Base-by-base conservation (phyloP, 75 land plant genomes). In the Adiantum capillusveneris region DNA sequence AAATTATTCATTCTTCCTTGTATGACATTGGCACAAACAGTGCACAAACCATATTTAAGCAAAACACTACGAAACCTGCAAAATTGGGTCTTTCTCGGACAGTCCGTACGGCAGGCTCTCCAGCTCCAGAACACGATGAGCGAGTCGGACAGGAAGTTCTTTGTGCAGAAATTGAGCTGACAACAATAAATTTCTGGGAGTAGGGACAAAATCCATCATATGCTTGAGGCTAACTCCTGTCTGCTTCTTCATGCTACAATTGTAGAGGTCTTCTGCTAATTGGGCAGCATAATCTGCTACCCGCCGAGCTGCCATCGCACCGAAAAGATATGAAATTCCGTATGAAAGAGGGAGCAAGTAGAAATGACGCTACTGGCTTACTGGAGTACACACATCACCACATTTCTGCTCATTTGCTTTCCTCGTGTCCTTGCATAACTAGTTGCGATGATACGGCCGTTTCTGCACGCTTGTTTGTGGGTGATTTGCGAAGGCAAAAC, bases 141-240 rank as follows among this genome's bases (percentile, higher is more conserved):
- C 97, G n/a, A 92, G 86, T 63, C 97, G 62, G 27, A 92, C 74
- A 22, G 97, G 83, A 17, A 92, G 80, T 74, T 92, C 97, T 75
- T 83, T 92, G 71, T 92, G 97, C 16, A 92, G 78, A 52, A 92
- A 92, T 71, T 87, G 93, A 39, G 97, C 84, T 6, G 97, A 84
- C 25, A 87, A 50, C 20, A 88, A 49, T 36, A 92, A 61, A 67
- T 80, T 92, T 34, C 56, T 75, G 21, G 53, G 66, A 0, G 84
- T 68, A 18, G 93, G 97, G 22, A 45, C 60, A 58, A 92, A 92
- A 37, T 92, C 84, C 93, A 87, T 84, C 97, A 92, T 92, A 71
- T 85, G 81, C 68, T 82, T 75, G 39, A 92, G 65, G 64, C 86
- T 85, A 37, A 92, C 97, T 21, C 97, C 97, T 5, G 94, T 84